Conservation (phyloP, 192 early-diverging fungal genomes). For the Dispira parvispora region DNA sequence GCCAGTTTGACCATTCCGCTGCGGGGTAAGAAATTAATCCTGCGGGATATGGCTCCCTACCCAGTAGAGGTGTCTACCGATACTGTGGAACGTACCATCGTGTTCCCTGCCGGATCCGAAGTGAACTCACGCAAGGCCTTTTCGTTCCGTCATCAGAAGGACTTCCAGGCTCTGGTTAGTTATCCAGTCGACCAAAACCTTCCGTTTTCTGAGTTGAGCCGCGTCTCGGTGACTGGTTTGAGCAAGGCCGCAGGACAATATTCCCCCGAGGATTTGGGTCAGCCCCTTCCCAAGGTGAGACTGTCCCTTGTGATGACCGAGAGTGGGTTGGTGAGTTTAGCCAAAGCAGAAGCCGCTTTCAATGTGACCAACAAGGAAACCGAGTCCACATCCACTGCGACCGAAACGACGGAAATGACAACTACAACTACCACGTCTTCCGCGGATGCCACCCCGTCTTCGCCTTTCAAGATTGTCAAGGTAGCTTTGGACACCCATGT, state of each 20-base stretch:
- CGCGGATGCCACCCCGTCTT: not conserved
- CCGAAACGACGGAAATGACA: conserved; percentile 9
- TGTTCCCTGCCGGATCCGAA: not conserved
- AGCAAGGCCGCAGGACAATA: conserved; percentile 46
- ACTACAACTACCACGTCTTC: not conserved
- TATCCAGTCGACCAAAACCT: not conserved
- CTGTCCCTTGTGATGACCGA: conserved; percentile 65
- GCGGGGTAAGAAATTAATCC: conserved; percentile 61
- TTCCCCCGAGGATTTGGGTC: conserved; percentile 29
- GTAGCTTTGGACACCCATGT: conserved; percentile 15
- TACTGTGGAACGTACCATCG: not conserved
- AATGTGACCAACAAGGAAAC: conserved; percentile 28
- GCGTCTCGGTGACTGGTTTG: conserved; percentile 50
- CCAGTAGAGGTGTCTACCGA: conserved; percentile 29
- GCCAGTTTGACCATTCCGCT: conserved; percentile 76
- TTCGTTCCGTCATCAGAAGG: not conserved
- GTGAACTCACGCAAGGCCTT: conserved; percentile 3
- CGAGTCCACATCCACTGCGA: conserved; percentile 26
- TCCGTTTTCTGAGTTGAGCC: conserved; percentile 30
- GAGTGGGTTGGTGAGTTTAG: conserved; percentile 44
- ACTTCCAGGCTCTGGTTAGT: not conserved
- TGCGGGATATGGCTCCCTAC: conserved; percentile 64
- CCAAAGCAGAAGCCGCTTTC: conserved; percentile 36
- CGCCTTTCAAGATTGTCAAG: conserved; percentile 13
- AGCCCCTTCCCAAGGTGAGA: conserved; percentile 63